phyloP scores from a whole-genome alignment of 2,329 filamentous ascomycete species.

The Phoma sp. region DNA sequence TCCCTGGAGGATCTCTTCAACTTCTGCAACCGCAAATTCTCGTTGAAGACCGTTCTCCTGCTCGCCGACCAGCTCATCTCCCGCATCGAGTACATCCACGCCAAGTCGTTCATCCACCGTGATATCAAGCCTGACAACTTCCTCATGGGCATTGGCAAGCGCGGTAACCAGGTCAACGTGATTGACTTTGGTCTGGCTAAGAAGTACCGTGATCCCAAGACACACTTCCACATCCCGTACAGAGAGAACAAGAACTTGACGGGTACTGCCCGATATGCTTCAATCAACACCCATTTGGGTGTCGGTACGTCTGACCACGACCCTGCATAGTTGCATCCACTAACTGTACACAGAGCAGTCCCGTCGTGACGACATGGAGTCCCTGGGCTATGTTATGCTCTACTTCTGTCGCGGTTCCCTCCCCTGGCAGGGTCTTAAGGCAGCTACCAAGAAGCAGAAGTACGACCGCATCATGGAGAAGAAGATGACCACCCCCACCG shows the following conservation, averaged over 20 bases:
- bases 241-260: slow-evolving; percentile 99
- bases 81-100: slow-evolving; percentile 99
- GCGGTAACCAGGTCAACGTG: slow-evolving; percentile 98
- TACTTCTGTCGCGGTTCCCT: slow-evolving; percentile 99
- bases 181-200: slow-evolving; percentile 99
- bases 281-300: slow-evolving; percentile 97
- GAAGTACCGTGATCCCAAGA: slow-evolving; percentile 99
- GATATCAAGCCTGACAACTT: slow-evolving; percentile 99
- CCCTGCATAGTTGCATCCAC: not conserved
- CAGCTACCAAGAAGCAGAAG: slow-evolving; percentile 99
- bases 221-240: slow-evolving; percentile 99
- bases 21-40: slow-evolving; percentile 99
- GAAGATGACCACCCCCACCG: slow-evolving; percentile 99
- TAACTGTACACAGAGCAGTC: slow-evolving; percentile 76
- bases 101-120: slow-evolving; percentile 99
- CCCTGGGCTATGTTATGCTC: slow-evolving; percentile 97
- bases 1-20: slow-evolving; percentile 99
- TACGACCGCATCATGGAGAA: slow-evolving; percentile 99
- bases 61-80: slow-evolving; percentile 98
- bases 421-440: slow-evolving; percentile 98
- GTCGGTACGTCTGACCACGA: slow-evolving; percentile 67
- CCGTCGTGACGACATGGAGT: slow-evolving; percentile 99
- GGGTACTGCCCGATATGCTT: slow-evolving; percentile 96
- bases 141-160: slow-evolving; percentile 98
- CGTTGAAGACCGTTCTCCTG: slow-evolving; percentile 94